Percentiles rank a stretch among this genome's conserved stretches.
Conservation (phyloP, 1,139 yeast species). For the Suhomyces wounanorum region DNA sequence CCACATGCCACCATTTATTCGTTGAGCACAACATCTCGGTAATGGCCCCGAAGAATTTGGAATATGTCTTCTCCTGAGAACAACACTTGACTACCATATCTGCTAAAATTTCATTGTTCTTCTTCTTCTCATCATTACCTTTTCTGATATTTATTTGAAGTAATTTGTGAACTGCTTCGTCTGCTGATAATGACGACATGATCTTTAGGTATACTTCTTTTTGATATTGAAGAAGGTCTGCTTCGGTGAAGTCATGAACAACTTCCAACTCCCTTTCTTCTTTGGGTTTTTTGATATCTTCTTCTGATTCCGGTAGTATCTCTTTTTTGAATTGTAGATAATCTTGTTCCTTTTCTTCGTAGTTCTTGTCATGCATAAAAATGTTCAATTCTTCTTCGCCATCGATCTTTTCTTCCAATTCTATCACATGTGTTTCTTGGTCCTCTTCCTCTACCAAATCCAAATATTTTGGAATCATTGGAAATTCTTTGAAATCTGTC, state of each 20-base stretch:
- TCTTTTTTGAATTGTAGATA: conserved; percentile 26
- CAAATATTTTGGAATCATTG: conserved; percentile 43
- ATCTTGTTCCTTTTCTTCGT: conserved; percentile 50
- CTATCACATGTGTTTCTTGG: conserved; percentile 57
- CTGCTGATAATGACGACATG: conserved; percentile 92
- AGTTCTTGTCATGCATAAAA: conserved; percentile 55
- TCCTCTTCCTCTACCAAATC: conserved; percentile 72
- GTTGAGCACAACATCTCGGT: conserved; percentile 65
- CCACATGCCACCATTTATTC: conserved; percentile 54
- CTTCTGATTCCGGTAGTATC: conserved; percentile 22
- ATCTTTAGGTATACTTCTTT: conserved; percentile 78
- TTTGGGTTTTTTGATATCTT: conserved; percentile 9
- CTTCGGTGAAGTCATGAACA: conserved; percentile 70
- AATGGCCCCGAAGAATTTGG: conserved; percentile 80
- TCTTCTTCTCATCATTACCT: conserved; percentile 36
- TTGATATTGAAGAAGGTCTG: conserved; percentile 62
- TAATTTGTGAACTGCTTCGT: conserved; percentile 90
- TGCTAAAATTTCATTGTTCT: conserved; percentile 45
- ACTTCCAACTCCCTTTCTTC: conserved; percentile 7
- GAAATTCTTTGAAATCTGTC: conserved; percentile 46
- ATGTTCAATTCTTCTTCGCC: conserved; percentile 52
- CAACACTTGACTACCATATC: conserved; percentile 84
- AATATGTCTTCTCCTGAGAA: conserved; percentile 83
- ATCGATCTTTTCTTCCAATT: conserved; percentile 52
- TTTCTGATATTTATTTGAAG: conserved; percentile 49